Base-by-base conservation (phyloP, 805 yeast species). In the Metschnikowia cerradonensis region DNA sequence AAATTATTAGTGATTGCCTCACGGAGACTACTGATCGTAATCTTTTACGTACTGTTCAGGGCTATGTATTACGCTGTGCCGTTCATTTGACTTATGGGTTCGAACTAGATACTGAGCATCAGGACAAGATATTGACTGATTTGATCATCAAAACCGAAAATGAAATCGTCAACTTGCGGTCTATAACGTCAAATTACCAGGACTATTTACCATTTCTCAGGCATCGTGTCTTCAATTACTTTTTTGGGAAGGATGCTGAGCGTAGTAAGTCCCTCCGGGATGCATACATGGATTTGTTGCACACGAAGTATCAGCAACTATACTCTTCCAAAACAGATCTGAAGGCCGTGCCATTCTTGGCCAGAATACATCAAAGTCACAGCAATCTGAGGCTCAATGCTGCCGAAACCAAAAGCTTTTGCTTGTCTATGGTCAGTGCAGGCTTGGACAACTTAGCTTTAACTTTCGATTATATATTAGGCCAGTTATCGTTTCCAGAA, bases 381-480 rank as follows among this genome's bases (percentile, higher is more conserved):
- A 46, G 67, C 65, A 43, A 59, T 60, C 23, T 23, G 45, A n/a
- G 57, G 56, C n/a, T 68, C 71, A 39, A 60, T 77, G 19, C 65
- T 71, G n/a, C 71, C 7, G 88, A 84, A 58, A 61, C 82, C 45
- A 71, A 72, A 41, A 80, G 88, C 41, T 74, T 84, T 5, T 86
- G 91, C 60, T 68, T 86, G 38, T 83, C 91, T 0, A 81, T 86
- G 85, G 84, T 86, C 0, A 83, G 90, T 57, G 94, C 91, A 7
- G 94, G 94, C 0, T 67, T 86, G 22, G 92, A 86, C 61, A 86
- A 87, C 54, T 79, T 84, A 0, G 84, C 90, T 0, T 70, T 85
- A 32, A 84, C 81, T 43, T 70, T 86, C 45, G 78, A 79, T 53
- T 82, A 84, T 53, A 72, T 84, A 7, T 60, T 84, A 56, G 86